Base-by-base conservation (phyloP, 2,329 filamentous ascomycete species). In the Venturia asperata region DNA sequence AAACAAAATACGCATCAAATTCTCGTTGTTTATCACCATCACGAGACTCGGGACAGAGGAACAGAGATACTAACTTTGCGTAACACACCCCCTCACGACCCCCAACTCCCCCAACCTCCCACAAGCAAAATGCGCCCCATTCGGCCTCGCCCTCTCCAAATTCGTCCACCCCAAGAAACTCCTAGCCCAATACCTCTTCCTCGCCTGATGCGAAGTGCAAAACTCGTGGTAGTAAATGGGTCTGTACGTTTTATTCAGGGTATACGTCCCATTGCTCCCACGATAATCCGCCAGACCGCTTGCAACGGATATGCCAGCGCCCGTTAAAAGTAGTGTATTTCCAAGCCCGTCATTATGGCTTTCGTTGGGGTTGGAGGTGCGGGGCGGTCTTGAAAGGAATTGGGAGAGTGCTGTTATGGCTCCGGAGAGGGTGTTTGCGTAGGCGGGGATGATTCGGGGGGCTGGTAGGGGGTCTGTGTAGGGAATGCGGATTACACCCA, bases 211-310 rank as follows among this genome's bases (percentile, higher is more conserved):
- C 68, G 80, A 89, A 60, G 82, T 79, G 55, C 91, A 77, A 72
- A 97, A 99, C 74, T 99, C 94, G 75, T 91, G 87, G 75, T 90
- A 92, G 78, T 96, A 99, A 69, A 96, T 95, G 41, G 93, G 94
- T 1, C 90, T 86, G 73, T 96, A 97, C 17, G 85, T 86, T 78
- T 90, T 91, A 78, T 97, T 97, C 72, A 94, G 83, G 55, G 91
- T 88, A 74, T 99, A 99, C 10, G 93, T 97, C 67, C 94, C 94
- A 69, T 92, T 90, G 62, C 85, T 82, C 24, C 94, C 94, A 65
- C 94, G 83, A 75, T 99, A 99, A 77, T 99, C 94, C 39, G 93
- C 89, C 41, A 99, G 82, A 0, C 94, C 94, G 13, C 91, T 96
- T 4, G 92, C 90, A 10, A 97, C 93, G 1, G 91, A 96, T 62